These are phyloP conservation scores for Neurospora tetraspora DNA, from an alignment of 495 filamentous ascomycete genomes.

Conservation along the genomic window DNA sequence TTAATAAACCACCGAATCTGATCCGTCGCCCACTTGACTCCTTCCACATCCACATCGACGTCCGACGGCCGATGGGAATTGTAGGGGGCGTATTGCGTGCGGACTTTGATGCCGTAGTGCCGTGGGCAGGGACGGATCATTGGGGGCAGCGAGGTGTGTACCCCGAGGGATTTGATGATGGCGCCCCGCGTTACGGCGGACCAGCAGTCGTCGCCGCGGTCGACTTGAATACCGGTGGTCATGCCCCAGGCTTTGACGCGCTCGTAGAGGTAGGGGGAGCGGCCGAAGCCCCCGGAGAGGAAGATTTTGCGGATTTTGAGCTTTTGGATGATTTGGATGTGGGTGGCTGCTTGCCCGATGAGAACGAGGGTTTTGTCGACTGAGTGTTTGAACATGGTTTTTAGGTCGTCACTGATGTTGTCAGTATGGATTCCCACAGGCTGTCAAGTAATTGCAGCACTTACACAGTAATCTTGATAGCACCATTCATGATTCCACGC, in stretches of 20 bases:
- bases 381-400: constrained; percentile 10
- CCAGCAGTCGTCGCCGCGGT: constrained; percentile 19
- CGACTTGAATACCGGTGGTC: constrained; percentile 8
- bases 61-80: constrained; percentile 6
- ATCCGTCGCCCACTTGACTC: constrained; percentile 12
- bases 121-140: constrained; percentile 14
- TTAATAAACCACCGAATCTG: constrained; percentile 19
- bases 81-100: constrained; percentile 6
- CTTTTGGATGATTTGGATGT: constrained; percentile 12
- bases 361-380: constrained; percentile 17
- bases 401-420: constrained; percentile 10
- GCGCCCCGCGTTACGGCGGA: constrained; percentile 22
- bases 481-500: constrained; percentile 9
- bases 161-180: constrained; percentile 20
- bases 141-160: constrained; percentile 13
- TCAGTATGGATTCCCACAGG: not conserved
- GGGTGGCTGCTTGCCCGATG: constrained; percentile 10
- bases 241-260: constrained; percentile 9
- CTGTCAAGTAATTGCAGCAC: not conserved
- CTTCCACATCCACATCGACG: constrained; percentile 9
- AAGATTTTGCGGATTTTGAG: constrained; percentile 17
- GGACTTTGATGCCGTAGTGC: constrained; percentile 21
- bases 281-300: constrained; percentile 17
- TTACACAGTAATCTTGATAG: constrained; percentile 10
- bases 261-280: constrained; percentile 13